These are phyloP conservation scores for Russula dissimulans DNA, from an alignment of 768 basidiomycete genomes.

Conservation along the genomic window DNA sequence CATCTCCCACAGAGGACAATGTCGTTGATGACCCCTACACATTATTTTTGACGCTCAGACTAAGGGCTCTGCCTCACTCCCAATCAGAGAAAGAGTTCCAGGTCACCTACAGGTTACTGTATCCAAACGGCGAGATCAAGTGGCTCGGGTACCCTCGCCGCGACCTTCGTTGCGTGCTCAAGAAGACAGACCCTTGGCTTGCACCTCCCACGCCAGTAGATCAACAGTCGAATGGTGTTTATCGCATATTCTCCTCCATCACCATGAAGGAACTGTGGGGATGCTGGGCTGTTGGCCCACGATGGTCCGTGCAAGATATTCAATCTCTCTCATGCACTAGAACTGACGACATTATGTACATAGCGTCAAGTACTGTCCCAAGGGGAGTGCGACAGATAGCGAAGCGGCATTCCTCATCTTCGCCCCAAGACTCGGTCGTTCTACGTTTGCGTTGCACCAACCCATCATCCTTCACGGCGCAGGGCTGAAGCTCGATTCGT, in stretches of 20 bases:
- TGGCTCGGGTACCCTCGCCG: slow-evolving; percentile 41
- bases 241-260: slow-evolving; percentile 20
- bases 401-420: slow-evolving; percentile 17
- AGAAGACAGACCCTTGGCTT: slow-evolving; percentile 22
- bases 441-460: slow-evolving; percentile 15
- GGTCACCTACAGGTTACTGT: slow-evolving; percentile 39
- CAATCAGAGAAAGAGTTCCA: slow-evolving; percentile 13
- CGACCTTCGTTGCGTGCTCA: slow-evolving; percentile 35
- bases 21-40: slow-evolving; percentile 13
- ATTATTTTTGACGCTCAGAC: slow-evolving; percentile 14
- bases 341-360: neutral
- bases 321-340: neutral
- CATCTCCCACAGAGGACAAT: slow-evolving; percentile 3
- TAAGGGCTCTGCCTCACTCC: slow-evolving; percentile 7
- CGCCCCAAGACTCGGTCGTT: slow-evolving; percentile 7
- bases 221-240: slow-evolving; percentile 10
- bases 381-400: slow-evolving; percentile 5
- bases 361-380: slow-evolving; percentile 16
- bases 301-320: slow-evolving; percentile 10
- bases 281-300: slow-evolving; percentile 28
- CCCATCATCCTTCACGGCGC: slow-evolving; percentile 19
- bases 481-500: slow-evolving; percentile 8
- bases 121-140: slow-evolving; percentile 33
- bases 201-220: slow-evolving; percentile 24
- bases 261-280: slow-evolving; percentile 23